Evolutionary conservation across 1,139 yeast genomes (phyloP), one percentile per base, ranked within the genome.

Genomic region (Saccharomyces pastorianus): DNA sequence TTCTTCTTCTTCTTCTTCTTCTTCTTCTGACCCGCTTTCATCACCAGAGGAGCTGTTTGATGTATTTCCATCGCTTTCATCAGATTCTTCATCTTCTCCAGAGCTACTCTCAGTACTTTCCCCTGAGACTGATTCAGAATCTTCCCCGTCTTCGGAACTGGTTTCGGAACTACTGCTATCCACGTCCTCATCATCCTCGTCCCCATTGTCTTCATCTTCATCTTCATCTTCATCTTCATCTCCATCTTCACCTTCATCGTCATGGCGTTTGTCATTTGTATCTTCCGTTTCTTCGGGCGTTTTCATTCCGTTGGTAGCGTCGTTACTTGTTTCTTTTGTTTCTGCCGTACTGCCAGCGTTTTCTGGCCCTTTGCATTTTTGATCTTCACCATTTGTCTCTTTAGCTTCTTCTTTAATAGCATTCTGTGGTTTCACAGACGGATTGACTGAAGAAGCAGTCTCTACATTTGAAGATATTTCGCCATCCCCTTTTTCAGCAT

Each of bases 401-500:
- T 41, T 49, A 14, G 23, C 55, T 31, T 27, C 31, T 29, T 49
- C 47, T 14, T 52, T 51, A n/a, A 46, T 47, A 11, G 49, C 51
- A 11, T 26, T 27, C 23, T 46, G 44, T 38, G 44, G 7, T 38
- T 38, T 5, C 20, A 20, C 25, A 38, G 44, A 5, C 9, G 23
- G 17, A 32, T 48, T 25, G 31, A 6, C 17, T 31, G 44, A 32
- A 48, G 42, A 14, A 48, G 25, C 17, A 23, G 44, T 6, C 44
- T 20, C 44, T 20, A 38, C 26, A 9, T 38, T 38, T 38, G 44
- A 25, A 38, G 44, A 20, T 20, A n/a, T 20, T 14, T 9, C 23
- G 6, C 11, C 42, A 34, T 14, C 20, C 8, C 6, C 8, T 34
- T 8, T 14, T 20, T 38, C 44, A 38, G 44, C 23, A 38, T 20